Base-by-base conservation (phyloP, 345 rosid genomes). In the Eutrema heterophyllum region DNA sequence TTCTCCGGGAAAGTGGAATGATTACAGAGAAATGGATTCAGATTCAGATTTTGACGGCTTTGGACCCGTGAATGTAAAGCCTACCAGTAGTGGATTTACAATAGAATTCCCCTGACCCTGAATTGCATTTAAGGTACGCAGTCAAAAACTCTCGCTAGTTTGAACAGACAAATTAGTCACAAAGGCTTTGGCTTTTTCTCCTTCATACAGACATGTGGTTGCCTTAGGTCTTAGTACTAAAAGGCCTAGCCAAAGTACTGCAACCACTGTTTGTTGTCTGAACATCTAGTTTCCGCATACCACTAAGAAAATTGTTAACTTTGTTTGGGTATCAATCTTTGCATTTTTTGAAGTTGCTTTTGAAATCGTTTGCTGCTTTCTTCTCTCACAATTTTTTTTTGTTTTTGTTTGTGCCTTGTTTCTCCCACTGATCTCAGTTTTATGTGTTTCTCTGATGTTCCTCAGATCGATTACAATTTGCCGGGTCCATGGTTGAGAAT, bases 11-110 rank as follows among this genome's bases (percentile, higher is more conserved):
- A 74, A 79, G 38, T 81, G 87, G 85, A n/a, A 81, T 57, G 79
- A 82, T 40, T 73, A 66, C 64, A 76, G 74, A 41, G 82, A 58
- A 41, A 76, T 79, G 84, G 92, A 62, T 39, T 83, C 92, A 0
- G 92, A 87, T 73, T 87, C 88, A 16, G 96, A 89, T 75, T 82
- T 81, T 53, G 86, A 84, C 10, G 91, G 86, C 13, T 86, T 87
- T 62, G 88, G 87, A 18, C 73, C 86, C 4, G 16, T 80, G 78
- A 84, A 87, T 68, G 78, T 88, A 9, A 84, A 78, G 61, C 81
- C 76, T 3, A 83, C 86, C 30, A 65, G 77, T 52, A 32, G 84
- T 54, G 98, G 97, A 29, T 89, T 86, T 75, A 82, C 92, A 36
- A 75, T 94, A 18, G 82, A 77, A 65, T 91, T 91, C 71, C 78